These are phyloP conservation scores for Penicillium waksmanii DNA, from an alignment of 495 filamentous ascomycete genomes.

Conservation along the genomic window DNA sequence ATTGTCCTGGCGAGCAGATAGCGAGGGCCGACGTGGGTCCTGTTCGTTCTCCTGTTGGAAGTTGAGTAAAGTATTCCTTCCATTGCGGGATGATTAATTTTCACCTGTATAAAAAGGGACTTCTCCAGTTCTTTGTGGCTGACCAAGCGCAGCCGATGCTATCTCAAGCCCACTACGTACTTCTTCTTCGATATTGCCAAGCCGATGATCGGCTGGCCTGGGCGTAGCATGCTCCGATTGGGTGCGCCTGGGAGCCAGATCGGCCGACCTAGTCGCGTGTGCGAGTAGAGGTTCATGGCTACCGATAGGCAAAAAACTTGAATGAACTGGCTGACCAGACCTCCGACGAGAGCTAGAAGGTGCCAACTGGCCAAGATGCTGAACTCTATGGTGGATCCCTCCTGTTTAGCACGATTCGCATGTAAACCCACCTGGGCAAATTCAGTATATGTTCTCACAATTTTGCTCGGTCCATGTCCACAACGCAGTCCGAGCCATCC, in stretches of 20 bases:
- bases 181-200: slow-evolving; percentile 18
- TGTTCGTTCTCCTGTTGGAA: slow-evolving; percentile 23
- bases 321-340: background rate
- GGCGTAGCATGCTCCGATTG: background rate
- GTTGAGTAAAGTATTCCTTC: background rate
- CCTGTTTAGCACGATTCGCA: background rate
- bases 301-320: background rate
- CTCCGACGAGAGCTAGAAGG: background rate
- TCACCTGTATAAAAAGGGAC: slow-evolving; percentile 38
- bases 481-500: slow-evolving; percentile 32
- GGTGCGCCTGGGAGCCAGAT: background rate
- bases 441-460: background rate
- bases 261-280: background rate
- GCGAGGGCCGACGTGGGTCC: slow-evolving; percentile 30
- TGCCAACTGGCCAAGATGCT: slow-evolving; percentile 11
- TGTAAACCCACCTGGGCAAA: background rate
- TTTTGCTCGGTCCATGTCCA: slow-evolving; percentile 20
- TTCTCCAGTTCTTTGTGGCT: slow-evolving; percentile 21
- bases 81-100: background rate
- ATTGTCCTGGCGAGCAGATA: slow-evolving; percentile 24
- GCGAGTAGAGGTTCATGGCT: background rate
- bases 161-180: slow-evolving; percentile 37
- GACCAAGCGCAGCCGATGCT: slow-evolving; percentile 31
- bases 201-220: background rate
- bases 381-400: background rate